Conservation (phyloP, 1,139 yeast genomes). For the Debaryomyces sp. region DNA sequence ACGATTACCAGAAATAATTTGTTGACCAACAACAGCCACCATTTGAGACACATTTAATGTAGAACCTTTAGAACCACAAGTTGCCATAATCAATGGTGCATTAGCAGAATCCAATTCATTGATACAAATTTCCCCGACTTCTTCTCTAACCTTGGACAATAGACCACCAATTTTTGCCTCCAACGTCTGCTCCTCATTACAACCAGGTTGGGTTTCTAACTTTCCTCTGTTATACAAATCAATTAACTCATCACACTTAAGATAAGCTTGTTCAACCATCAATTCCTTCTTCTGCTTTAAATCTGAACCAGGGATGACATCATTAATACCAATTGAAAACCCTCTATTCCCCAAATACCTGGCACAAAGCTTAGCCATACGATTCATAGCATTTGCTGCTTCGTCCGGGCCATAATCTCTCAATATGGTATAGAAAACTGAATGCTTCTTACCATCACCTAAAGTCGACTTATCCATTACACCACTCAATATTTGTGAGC, state of each 20-base stretch:
- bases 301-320: slow-evolving; percentile 90
- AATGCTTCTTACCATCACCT: slow-evolving; percentile 98
- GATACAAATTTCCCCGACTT: slow-evolving; percentile 98
- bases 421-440: slow-evolving; percentile 91
- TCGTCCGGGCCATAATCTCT: slow-evolving; percentile 95
- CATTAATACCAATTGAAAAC: slow-evolving; percentile 95
- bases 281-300: slow-evolving; percentile 79
- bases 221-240: slow-evolving; percentile 79
- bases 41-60: slow-evolving; percentile 97
- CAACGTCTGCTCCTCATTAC: slow-evolving; percentile 96
- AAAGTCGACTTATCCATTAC: slow-evolving; percentile 95
- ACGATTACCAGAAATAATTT: slow-evolving; percentile 97
- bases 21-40: slow-evolving; percentile 99
- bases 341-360: slow-evolving; percentile 93
- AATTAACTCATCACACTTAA: slow-evolving; percentile 90
- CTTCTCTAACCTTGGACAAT: slow-evolving; percentile 95
- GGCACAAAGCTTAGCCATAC: slow-evolving; percentile 98
- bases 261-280: slow-evolving; percentile 89
- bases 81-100: slow-evolving; percentile 98
- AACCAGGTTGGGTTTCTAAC: slow-evolving; percentile 97
- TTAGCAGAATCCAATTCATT: slow-evolving; percentile 85
- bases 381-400: slow-evolving; percentile 95
- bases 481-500: slow-evolving; percentile 87
- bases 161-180: slow-evolving; percentile 98
- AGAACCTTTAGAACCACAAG: slow-evolving; percentile 99